These are phyloP conservation scores for Spathaspora girioi DNA, from an alignment of 805 yeast genomes.

Conservation along the genomic window DNA sequence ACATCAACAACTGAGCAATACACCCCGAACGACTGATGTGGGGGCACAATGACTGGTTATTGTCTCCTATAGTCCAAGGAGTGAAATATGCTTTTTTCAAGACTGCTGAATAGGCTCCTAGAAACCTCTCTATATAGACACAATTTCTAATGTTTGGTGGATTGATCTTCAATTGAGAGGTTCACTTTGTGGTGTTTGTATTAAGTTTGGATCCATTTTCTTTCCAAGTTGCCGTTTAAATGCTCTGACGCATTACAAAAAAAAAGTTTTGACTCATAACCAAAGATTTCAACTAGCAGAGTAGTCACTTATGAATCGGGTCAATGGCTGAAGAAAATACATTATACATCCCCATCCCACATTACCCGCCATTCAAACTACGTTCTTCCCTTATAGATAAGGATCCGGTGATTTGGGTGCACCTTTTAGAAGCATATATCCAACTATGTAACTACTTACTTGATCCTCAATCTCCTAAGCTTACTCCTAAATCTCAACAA, in stretches of 20 bases:
- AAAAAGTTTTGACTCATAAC: background rate
- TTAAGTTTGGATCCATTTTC: too few relatives aligned
- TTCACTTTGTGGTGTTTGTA: too few relatives aligned
- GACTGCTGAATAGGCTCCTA: too few relatives aligned
- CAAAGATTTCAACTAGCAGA: background rate
- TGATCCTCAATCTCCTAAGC: constrained; percentile 28
- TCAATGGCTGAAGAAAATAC: constrained; percentile 3
- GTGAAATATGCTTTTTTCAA: too few relatives aligned
- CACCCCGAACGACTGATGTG: too few relatives aligned
- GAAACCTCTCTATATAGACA: too few relatives aligned
- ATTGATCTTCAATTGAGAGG: too few relatives aligned
- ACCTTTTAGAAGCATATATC: constrained; percentile 63
- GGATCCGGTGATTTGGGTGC: constrained; percentile 83
- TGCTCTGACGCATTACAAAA: background rate
- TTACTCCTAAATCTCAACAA: constrained; percentile 54
- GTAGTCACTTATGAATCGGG: background rate
- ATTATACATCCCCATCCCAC: constrained; percentile 53
- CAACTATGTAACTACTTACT: constrained; percentile 47
- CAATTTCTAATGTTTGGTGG: too few relatives aligned
- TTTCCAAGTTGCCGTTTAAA: too few relatives aligned
- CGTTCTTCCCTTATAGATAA: constrained; percentile 76
- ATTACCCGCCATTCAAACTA: constrained; percentile 70
- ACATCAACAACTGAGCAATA: too few relatives aligned
- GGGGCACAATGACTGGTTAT: too few relatives aligned
- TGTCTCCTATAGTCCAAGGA: too few relatives aligned